phyloP scores from a whole-genome alignment of 768 basidiomycete genomes.

The Collybiopsis luxurians region DNA sequence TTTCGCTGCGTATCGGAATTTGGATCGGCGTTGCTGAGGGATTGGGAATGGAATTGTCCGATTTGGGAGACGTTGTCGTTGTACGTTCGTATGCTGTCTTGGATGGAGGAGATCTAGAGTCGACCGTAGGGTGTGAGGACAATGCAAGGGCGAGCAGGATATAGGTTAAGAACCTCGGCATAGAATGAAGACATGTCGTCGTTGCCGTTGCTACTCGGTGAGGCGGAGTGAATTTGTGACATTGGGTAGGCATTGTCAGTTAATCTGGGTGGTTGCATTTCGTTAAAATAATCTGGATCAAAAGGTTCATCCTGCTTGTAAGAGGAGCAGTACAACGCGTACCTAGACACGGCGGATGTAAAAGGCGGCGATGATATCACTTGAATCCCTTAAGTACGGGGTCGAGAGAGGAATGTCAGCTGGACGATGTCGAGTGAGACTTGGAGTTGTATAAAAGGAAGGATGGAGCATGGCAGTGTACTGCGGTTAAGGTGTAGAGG shows the following conservation, averaged over 20 bases:
- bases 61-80: conserved; percentile 69
- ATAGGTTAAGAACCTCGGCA: conserved; percentile 49
- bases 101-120: conserved; percentile 69
- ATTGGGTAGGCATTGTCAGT: conserved; percentile 62
- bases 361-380: conserved; percentile 6
- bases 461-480: too few species aligned
- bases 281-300: conserved; percentile 44
- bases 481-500: too few species aligned
- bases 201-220: conserved; percentile 36
- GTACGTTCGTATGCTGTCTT: conserved; percentile 66
- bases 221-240: conserved; percentile 60
- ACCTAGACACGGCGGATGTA: conserved; percentile 9
- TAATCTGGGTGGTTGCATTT: conserved; percentile 69
- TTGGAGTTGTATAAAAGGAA: too few species aligned
- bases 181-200: conserved; percentile 73
- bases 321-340: conserved; percentile 41
- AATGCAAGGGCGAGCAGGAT: background rate
- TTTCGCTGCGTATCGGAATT: conserved; percentile 52
- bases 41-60: conserved; percentile 69
- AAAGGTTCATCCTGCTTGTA: conserved; percentile 39
- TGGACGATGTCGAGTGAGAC: too few species aligned
- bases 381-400: too few species aligned
- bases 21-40: conserved; percentile 76
- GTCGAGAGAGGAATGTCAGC: too few species aligned
- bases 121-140: background rate